Evolutionary conservation across 176 grass and related monocot species (phyloP).

Genomic region (Elaeis guineensis): DNA sequence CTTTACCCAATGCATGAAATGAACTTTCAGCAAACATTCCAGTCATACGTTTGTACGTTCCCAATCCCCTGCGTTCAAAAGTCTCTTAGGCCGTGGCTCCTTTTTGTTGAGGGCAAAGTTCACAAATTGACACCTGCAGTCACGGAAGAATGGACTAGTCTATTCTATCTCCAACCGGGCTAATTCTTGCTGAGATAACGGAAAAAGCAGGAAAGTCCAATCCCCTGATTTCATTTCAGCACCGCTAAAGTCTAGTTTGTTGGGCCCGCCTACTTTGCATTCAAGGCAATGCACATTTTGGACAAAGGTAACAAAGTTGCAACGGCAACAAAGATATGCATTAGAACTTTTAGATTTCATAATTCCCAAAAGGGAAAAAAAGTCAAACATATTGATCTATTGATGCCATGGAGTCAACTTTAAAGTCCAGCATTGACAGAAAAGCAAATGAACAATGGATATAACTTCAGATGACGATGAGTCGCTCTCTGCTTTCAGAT

Average conservation of each 20-base stretch:
- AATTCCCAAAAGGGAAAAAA: background rate
- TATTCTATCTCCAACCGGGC: conserved; percentile 3
- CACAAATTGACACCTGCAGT: conserved; percentile 64
- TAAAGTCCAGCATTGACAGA: no score
- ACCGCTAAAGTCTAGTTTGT: conserved; percentile 6
- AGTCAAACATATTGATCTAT: no score
- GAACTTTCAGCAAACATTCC: no score
- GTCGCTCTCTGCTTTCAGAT: no score
- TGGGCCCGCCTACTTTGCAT: conserved; percentile 65
- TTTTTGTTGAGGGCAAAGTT: conserved; percentile 69
- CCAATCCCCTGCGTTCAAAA: conserved; percentile 73
- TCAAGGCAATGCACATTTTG: conserved; percentile 41
- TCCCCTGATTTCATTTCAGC: conserved; percentile 69
- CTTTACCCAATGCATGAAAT: no score
- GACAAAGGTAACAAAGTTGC: conserved; percentile 66
- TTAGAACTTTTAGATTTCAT: no score
- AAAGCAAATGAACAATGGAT: no score
- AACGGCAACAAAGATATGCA: conserved; percentile 25
- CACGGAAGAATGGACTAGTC: background rate
- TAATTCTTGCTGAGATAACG: background rate
- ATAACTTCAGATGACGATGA: no score
- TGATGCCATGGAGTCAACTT: no score
- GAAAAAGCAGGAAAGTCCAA: conserved; percentile 27
- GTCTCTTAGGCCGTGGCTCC: conserved; percentile 44
- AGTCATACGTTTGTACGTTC: conserved; percentile 21